A percentile compares a stretch with the other conserved stretches of the same genome.
Conservation (phyloP, 2,329 filamentous ascomycete genomes). For the Penicillium sp. region DNA sequence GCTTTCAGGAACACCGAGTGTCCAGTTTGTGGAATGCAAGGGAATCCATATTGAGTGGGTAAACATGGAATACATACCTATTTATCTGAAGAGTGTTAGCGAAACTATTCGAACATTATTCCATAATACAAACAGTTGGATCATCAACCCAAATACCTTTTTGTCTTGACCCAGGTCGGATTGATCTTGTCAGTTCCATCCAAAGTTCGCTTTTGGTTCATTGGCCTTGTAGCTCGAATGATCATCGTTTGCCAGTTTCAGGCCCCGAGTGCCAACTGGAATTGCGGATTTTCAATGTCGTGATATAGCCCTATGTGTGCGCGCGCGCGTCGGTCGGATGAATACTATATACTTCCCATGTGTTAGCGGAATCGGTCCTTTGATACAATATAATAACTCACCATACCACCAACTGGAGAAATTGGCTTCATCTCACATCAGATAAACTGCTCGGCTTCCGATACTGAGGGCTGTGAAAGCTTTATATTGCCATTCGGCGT, state of each 20-base stretch:
- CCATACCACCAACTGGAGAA: background rate
- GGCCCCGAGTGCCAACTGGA: background rate
- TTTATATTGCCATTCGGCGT: background rate
- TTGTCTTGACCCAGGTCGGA: background rate
- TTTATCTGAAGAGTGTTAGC: background rate
- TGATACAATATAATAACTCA: background rate
- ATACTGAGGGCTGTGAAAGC: background rate
- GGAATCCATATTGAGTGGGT: background rate
- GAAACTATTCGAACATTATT: background rate
- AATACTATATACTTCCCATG: background rate
- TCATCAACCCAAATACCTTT: background rate
- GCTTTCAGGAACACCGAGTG: background rate
- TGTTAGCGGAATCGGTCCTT: background rate
- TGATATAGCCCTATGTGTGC: background rate
- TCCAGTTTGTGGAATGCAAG: background rate
- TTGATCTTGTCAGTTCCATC: background rate
- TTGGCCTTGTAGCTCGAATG: background rate
- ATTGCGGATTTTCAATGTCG: background rate
- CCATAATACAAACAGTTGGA: background rate
- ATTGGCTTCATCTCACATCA: too few species aligned
- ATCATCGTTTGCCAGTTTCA: background rate
- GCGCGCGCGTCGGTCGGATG: background rate
- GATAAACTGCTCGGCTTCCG: background rate
- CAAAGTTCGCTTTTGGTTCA: background rate
- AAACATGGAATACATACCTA: background rate